A percentile compares a stretch with the other conserved stretches of the same genome.
These are phyloP conservation scores for Trebouxia sp. DNA, from an alignment of 139 green algal species.

Conservation along the genomic window DNA sequence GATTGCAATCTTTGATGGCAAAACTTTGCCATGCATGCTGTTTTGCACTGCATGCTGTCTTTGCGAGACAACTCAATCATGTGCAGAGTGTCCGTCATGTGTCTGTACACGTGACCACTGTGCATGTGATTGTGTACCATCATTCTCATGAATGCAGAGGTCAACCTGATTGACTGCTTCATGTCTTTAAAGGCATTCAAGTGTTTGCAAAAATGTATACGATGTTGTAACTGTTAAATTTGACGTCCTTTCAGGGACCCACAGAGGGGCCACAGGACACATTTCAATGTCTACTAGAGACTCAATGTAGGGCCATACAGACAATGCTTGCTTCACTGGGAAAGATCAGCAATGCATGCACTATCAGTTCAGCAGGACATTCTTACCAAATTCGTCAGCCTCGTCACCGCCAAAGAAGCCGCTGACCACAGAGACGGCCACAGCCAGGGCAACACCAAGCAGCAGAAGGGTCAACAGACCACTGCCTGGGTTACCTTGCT, in stretches of 20 bases:
- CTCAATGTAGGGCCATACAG: not conserved
- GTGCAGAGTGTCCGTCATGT: slow-evolving; percentile 36
- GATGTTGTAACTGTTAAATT: not conserved
- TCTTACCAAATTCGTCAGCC: not conserved
- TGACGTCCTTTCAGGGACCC: not conserved
- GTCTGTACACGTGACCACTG: no score
- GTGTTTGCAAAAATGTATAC: no score
- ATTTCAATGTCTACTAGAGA: not conserved
- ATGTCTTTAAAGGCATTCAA: no score
- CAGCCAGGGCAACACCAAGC: slow-evolving; percentile 32
- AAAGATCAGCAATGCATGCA: no score
- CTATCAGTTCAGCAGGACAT: not conserved
- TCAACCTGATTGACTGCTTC: no score
- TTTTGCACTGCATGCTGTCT: not conserved
- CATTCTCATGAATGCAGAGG: no score
- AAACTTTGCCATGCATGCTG: not conserved
- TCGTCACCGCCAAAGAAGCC: not conserved
- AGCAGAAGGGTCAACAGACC: slow-evolving; percentile 47
- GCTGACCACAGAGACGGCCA: not conserved
- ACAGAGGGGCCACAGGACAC: not conserved
- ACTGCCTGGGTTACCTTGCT: slow-evolving; percentile 36
- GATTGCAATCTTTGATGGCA: no score
- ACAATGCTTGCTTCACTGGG: not conserved
- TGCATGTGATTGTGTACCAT: no score
- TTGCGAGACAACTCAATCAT: not conserved